These are phyloP conservation scores for Sporisorium scitamineum DNA, from an alignment of 1,284 basidiomycete species.

Conservation along the genomic window DNA sequence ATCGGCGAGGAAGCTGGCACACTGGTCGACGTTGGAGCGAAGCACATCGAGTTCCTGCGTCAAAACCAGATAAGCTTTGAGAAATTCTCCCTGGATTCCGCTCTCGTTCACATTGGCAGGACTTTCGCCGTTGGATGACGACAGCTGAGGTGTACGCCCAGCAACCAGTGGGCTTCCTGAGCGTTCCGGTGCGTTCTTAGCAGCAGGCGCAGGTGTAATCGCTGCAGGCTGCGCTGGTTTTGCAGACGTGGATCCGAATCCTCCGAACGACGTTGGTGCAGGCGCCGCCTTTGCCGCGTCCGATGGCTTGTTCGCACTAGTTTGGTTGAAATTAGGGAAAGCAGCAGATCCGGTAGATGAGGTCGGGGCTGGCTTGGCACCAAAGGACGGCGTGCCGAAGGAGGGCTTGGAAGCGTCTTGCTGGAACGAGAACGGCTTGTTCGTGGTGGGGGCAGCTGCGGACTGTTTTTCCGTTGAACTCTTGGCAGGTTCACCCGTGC, in stretches of 20 bases:
- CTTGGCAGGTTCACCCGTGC: conserved; percentile 34
- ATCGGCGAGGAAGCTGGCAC: conserved; percentile 65
- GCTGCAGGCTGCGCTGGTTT: conserved; percentile 10
- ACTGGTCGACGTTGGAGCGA: conserved; percentile 34
- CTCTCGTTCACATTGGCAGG: conserved; percentile 56
- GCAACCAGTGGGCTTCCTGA: conserved; percentile 19
- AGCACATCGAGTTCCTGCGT: conserved; percentile 68
- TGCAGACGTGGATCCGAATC: conserved; percentile 10
- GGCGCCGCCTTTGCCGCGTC: conserved; percentile 7
- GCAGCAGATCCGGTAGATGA: conserved; percentile 12
- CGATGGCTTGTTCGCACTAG: neutral
- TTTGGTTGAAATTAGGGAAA: conserved; percentile 28
- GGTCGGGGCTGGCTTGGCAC: conserved; percentile 16
- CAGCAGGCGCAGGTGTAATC: conserved; percentile 2
- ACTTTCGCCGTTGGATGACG: conserved; percentile 21
- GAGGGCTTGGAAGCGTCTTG: conserved; percentile 22
- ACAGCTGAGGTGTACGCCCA: conserved; percentile 35
- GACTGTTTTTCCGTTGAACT: conserved; percentile 34
- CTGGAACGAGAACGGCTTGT: conserved; percentile 32
- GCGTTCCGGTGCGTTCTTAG: conserved; percentile 4
- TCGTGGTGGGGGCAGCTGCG: conserved; percentile 12
- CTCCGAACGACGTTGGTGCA: conserved; percentile 10
- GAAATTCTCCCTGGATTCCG: conserved; percentile 62
- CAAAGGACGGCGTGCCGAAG: conserved; percentile 9
- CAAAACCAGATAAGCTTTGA: conserved; percentile 69